Conservation (phyloP, 306 rosid species). For the Castanea mollissima region DNA sequence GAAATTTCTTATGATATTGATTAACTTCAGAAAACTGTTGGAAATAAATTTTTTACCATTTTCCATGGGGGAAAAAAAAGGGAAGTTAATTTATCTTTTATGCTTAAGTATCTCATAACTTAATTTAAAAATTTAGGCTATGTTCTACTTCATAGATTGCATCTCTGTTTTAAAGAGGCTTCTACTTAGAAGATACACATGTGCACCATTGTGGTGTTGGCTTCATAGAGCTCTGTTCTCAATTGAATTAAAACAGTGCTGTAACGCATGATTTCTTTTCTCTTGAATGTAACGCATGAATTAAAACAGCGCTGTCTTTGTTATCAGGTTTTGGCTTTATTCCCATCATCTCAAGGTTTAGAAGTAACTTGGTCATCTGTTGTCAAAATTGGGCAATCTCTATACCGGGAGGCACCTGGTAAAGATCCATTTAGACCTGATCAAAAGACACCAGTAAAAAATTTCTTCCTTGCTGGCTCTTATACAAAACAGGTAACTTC, state of each 20-base stretch:
- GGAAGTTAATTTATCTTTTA: neutral
- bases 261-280: neutral
- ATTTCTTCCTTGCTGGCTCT: conserved; percentile 95
- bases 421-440: conserved; percentile 96
- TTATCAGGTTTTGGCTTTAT: conserved; percentile 66
- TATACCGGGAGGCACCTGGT: conserved; percentile 94
- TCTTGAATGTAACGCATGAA: neutral
- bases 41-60: neutral
- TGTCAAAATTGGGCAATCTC: conserved; percentile 95
- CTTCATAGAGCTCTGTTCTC: neutral
- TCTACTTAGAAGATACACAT: too few relatives aligned
- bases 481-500: conserved; percentile 79
- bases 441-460: conserved; percentile 88
- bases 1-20: neutral
- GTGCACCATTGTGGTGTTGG: too few relatives aligned
- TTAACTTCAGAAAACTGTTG: neutral
- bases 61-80: neutral
- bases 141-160: too few relatives aligned
- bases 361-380: conserved; percentile 97
- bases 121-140: neutral
- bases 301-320: neutral
- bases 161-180: too few relatives aligned
- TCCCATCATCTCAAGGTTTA: conserved; percentile 96
- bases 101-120: neutral
- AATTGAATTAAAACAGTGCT: neutral